Evolutionary conservation across 176 grass and related monocot species (phyloP).

Genomic region (Hordeum vulgare): MorexV3_pseudomolecules_assembly NC_058524.1:148572552-148573051

Average conservation of each 20-base stretch:
- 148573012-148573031: not conserved
- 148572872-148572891: not conserved
- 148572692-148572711: not conserved
- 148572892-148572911: not conserved
- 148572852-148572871: not conserved
- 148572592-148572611: conserved; percentile 62
- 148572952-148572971: not conserved
- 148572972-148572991: not conserved
- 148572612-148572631: conserved; percentile 42
- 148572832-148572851: not conserved
- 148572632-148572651: conserved; percentile 45
- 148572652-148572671: conserved; percentile 49
- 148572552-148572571: conserved; percentile 39
- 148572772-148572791: not conserved
- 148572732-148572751: not conserved
- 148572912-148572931: not conserved
- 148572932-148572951: not conserved
- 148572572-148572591: conserved; percentile 52
- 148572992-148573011: not conserved
- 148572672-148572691: not conserved
- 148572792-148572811: not conserved
- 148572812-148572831: not conserved
- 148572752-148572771: not conserved
- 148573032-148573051: not conserved
- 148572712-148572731: not conserved